Percentiles rank a stretch among this genome's conserved stretches.
Evolutionary conservation across 176 grass and related monocot genomes (phyloP).

Genomic region (Avena eriantha): DNA sequence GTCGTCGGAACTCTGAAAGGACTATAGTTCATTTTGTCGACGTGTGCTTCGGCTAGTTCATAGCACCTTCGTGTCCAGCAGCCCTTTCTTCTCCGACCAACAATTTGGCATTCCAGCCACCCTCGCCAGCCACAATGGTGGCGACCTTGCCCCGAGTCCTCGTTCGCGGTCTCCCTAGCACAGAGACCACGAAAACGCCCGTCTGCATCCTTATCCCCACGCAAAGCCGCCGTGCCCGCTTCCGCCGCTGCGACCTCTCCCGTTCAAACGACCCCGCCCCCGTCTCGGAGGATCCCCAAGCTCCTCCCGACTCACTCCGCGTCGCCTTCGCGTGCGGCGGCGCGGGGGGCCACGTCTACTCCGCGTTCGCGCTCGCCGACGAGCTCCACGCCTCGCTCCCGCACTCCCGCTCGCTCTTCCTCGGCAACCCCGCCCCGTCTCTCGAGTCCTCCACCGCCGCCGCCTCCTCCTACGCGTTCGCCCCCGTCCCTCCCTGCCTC

Average conservation of each 20-base stretch:
- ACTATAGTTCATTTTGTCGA: not conserved
- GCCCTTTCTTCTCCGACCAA: not conserved
- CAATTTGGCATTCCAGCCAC: not conserved
- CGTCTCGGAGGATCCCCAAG: not conserved
- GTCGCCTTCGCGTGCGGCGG: constrained; percentile 73
- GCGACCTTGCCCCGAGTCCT: not conserved
- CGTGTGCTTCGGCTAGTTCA: not conserved
- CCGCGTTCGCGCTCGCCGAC: constrained; percentile 82
- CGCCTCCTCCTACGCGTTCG: constrained; percentile 43
- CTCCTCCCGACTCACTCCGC: constrained; percentile 35
- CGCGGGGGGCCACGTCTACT: constrained; percentile 70
- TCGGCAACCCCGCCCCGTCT: constrained; percentile 59
- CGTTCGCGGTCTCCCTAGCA: not conserved
- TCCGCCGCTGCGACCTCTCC: constrained; percentile 23
- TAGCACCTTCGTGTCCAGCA: not conserved
- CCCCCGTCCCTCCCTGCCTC: constrained; percentile 55
- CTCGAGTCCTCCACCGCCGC: constrained; percentile 50
- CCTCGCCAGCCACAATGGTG: not conserved
- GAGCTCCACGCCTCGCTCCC: constrained; percentile 58
- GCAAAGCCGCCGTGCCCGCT: not conserved
- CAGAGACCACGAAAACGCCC: not conserved
- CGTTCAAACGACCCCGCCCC: not conserved
- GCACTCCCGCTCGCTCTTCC: constrained; percentile 57
- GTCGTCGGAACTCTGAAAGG: not conserved
- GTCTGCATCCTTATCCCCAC: not conserved